These are phyloP conservation scores for Ricinus communis DNA, from an alignment of 345 rosid genomes.

Conservation along the genomic window DNA sequence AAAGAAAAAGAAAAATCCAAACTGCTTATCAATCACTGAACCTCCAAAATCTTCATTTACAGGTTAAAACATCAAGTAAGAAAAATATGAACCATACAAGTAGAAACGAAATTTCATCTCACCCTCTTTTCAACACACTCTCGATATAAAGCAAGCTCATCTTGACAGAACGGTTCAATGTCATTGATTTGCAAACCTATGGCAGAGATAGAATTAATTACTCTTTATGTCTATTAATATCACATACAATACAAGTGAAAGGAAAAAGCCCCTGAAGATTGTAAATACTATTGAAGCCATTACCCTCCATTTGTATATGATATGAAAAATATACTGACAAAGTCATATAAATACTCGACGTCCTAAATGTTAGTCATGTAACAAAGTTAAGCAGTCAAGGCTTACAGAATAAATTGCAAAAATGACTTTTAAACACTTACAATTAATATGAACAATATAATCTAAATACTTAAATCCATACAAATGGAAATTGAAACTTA, in stretches of 20 bases:
- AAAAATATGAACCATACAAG: neutral
- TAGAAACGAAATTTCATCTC: conserved; percentile 12
- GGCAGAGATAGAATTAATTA: conserved; percentile 9
- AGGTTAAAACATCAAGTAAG: neutral
- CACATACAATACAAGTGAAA: conserved; percentile 1
- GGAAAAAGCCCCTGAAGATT: neutral
- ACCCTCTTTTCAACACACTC: conserved; percentile 87
- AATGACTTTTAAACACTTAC: neutral
- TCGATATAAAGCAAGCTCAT: conserved; percentile 75
- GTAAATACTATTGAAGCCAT: neutral
- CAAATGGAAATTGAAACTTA: conserved; percentile 38
- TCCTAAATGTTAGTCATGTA: neutral
- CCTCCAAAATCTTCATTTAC: neutral
- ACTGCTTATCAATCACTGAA: conserved; percentile 7
- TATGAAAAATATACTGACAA: neutral
- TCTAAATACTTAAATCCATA: neutral
- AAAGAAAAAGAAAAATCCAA: conserved; percentile 16
- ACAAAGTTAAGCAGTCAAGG: neutral
- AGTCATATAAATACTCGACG: neutral
- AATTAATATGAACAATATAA: neutral
- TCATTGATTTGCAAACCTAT: conserved; percentile 87
- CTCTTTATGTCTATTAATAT: neutral
- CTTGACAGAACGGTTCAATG: conserved; percentile 93
- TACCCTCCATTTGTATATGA: neutral
- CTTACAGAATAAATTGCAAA: neutral